A percentile compares a stretch with the other conserved stretches of the same genome.
phyloP scores from a whole-genome alignment of 139 green algal species.

The Diplosphaera chodatii region DNA sequence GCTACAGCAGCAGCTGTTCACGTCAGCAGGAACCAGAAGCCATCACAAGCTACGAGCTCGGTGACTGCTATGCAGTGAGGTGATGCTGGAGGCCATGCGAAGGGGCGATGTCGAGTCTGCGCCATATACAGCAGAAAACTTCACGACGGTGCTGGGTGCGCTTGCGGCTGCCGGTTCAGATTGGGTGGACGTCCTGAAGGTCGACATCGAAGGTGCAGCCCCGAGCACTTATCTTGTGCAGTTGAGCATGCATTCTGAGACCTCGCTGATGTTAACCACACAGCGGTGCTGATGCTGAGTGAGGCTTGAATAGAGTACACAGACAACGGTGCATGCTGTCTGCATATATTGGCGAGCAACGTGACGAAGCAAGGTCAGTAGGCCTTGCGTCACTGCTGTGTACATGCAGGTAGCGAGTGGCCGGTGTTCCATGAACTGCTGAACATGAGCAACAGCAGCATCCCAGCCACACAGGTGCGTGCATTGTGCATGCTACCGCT shows the following conservation, averaged over 20 bases:
- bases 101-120: neutral
- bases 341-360: neutral
- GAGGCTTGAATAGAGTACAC: too few relatives aligned
- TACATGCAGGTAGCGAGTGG: neutral
- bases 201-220: neutral
- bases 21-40: too few relatives aligned
- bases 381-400: too few relatives aligned
- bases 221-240: neutral
- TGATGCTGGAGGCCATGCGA: neutral
- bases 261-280: too few relatives aligned
- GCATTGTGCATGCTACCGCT: neutral
- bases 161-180: neutral
- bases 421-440: neutral
- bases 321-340: neutral
- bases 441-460: neutral
- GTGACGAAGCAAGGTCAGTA: too few relatives aligned
- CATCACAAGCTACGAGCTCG: too few relatives aligned
- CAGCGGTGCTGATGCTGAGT: too few relatives aligned
- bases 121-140: neutral
- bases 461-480: neutral
- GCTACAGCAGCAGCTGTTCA: too few relatives aligned
- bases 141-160: neutral
- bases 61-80: neutral
- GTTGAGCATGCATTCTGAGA: neutral
- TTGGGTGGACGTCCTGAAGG: neutral